Conservation (phyloP, 345 rosid genomes). For the Gossypium stocksii region DNA sequence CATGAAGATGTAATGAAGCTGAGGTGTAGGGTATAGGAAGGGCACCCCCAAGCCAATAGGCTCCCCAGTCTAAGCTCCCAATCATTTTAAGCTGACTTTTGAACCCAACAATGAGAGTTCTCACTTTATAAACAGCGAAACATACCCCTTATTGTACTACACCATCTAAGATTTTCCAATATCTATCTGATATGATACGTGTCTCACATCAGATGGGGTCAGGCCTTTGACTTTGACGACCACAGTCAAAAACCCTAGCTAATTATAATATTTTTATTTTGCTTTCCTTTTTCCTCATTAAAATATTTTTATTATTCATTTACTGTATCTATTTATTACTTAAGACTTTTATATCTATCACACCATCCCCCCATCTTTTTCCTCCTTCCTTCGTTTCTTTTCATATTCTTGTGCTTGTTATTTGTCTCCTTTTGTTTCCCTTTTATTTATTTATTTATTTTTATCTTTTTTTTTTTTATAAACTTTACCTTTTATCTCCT, state of each 20-base stretch:
- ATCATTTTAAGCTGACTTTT: slow-evolving; percentile 68
- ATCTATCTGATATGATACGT: slow-evolving; percentile 33
- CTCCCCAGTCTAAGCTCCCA: slow-evolving; percentile 34
- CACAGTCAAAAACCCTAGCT: slow-evolving; percentile 41
- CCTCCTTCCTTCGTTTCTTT: slow-evolving; percentile 18
- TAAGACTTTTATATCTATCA: slow-evolving; percentile 25
- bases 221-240: slow-evolving; percentile 42
- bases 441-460: not conserved
- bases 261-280: not conserved
- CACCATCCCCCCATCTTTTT: not conserved
- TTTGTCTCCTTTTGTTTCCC: slow-evolving; percentile 13
- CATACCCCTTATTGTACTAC: slow-evolving; percentile 68
- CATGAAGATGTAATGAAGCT: not conserved
- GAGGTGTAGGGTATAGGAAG: not conserved
- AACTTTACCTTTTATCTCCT: slow-evolving; percentile 35
- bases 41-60: not conserved
- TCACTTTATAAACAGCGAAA: slow-evolving; percentile 24
- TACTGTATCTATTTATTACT: slow-evolving; percentile 21
- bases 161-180: slow-evolving; percentile 21
- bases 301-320: slow-evolving; percentile 12
- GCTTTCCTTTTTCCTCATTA: not conserved
- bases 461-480: slow-evolving; percentile 9
- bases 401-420: slow-evolving; percentile 16
- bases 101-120: slow-evolving; percentile 38
- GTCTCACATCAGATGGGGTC: slow-evolving; percentile 47